Conservation (phyloP, 2,329 filamentous ascomycete species). For the Hymenoscyphus linearis region DNA sequence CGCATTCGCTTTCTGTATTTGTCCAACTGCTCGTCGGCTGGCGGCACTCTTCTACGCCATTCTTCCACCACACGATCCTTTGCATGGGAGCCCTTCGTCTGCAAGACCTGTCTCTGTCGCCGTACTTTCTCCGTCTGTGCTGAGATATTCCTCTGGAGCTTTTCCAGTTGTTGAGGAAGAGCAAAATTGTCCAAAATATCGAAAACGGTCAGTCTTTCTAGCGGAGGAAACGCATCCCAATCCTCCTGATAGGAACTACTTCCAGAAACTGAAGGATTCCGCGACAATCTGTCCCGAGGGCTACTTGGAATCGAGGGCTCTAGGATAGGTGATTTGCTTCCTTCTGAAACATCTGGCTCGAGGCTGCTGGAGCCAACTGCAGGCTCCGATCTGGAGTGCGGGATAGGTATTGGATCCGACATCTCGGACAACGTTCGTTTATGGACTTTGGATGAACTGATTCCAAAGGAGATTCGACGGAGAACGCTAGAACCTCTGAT, state of each 20-base stretch:
- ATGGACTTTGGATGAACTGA: constrained; percentile 34
- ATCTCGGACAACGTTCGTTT: constrained; percentile 39
- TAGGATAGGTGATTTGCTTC: constrained; percentile 47
- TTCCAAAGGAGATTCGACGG: constrained; percentile 37
- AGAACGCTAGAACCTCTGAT: constrained; percentile 38
- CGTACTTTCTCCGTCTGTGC: constrained; percentile 81
- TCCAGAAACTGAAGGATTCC: constrained; percentile 75
- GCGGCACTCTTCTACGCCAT: constrained; percentile 80
- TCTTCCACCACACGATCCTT: constrained; percentile 87
- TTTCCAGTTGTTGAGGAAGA: constrained; percentile 83
- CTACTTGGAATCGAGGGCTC: constrained; percentile 43
- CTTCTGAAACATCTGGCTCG: constrained; percentile 41
- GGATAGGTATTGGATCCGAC: constrained; percentile 38
- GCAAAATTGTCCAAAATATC: constrained; percentile 93
- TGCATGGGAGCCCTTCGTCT: constrained; percentile 70
- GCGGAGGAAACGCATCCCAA: constrained; percentile 78
- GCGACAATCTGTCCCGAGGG: constrained; percentile 52
- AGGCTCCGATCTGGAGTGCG: constrained; percentile 23
- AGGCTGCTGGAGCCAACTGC: constrained; percentile 18
- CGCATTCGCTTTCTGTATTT: constrained; percentile 87
- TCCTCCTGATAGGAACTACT: constrained; percentile 84
- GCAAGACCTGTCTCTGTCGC: constrained; percentile 74
- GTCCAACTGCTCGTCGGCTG: constrained; percentile 86
- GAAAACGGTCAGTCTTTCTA: constrained; percentile 86
- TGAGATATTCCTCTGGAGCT: constrained; percentile 76